phyloP scores from a whole-genome alignment of 345 rosid genomes.

The Psidium friedrichsthalianum region DNA sequence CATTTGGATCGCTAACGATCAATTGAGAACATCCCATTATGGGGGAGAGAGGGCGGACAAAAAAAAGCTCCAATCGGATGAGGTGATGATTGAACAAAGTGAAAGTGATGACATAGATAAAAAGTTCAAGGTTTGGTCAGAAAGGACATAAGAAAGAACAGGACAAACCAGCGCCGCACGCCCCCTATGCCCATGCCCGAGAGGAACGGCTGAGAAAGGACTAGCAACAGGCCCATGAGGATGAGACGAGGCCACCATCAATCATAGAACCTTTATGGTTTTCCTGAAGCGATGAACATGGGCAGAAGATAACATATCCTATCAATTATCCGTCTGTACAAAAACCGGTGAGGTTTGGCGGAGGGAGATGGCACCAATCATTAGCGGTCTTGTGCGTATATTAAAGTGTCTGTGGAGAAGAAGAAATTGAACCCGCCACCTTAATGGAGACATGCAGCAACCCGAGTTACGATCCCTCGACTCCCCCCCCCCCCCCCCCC shows the following conservation, averaged over 20 bases:
- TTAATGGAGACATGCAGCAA: no score
- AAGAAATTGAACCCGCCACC: no score
- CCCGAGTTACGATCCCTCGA: no score
- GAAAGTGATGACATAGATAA: neutral
- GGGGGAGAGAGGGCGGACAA: neutral
- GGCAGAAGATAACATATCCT: neutral
- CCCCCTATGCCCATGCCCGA: neutral
- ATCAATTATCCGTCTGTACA: no score
- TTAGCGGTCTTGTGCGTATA: no score
- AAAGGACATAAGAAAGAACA: neutral
- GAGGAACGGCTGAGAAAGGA: neutral
- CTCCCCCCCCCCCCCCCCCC: no score
- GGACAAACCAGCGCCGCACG: neutral
- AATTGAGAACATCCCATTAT: neutral
- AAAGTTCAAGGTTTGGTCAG: neutral
- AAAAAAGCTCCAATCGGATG: neutral
- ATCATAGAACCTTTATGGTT: neutral
- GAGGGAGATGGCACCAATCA: neutral
- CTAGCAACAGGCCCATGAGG: neutral
- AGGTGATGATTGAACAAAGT: neutral
- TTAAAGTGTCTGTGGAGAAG: no score
- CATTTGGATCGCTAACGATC: neutral
- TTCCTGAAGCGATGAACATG: neutral
- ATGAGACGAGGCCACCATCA: neutral
- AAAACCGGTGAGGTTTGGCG: neutral